A percentile compares a stretch with the other conserved stretches of the same genome.
These are phyloP conservation scores for Xylaria sp. DNA, from an alignment of 2,329 filamentous ascomycete genomes.

Conservation along the genomic window DNA sequence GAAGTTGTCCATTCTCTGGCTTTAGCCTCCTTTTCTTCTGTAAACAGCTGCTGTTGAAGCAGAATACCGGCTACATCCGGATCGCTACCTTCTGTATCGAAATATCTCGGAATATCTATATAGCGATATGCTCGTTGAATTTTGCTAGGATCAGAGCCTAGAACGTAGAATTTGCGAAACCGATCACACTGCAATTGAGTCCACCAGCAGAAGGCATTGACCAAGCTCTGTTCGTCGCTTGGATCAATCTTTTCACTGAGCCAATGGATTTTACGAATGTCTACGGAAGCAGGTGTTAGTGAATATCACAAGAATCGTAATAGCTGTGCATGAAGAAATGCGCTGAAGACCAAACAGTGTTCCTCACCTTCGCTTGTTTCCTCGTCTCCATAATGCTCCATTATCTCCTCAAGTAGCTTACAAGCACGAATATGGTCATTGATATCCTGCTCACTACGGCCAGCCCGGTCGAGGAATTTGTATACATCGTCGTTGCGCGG, in stretches of 20 bases:
- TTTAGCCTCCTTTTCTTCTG: conserved; percentile 25
- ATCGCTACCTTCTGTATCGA: conserved; percentile 49
- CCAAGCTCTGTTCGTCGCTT: conserved; percentile 69
- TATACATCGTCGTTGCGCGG: conserved; percentile 34
- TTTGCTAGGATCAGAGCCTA: conserved; percentile 57
- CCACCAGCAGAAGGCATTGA: conserved; percentile 73
- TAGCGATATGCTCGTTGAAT: conserved; percentile 45
- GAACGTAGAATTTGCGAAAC: conserved; percentile 64
- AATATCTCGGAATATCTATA: conserved; percentile 53
- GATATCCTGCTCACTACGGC: conserved; percentile 39
- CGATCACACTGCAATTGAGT: conserved; percentile 59
- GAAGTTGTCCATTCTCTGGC: conserved; percentile 29
- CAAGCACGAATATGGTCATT: conserved; percentile 40
- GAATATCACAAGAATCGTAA: no score
- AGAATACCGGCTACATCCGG: conserved; percentile 49
- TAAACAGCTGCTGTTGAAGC: conserved; percentile 25
- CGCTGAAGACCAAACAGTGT: neutral
- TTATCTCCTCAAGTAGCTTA: conserved; percentile 45
- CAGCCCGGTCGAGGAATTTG: conserved; percentile 29
- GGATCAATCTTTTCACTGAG: conserved; percentile 61
- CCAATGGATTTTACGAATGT: conserved; percentile 54
- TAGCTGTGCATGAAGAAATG: neutral
- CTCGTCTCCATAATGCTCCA: conserved; percentile 47
- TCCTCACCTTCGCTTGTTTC: conserved; percentile 47
- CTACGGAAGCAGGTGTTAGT: conserved; percentile 24